These are phyloP conservation scores for Bryopsis sp. DNA, from an alignment of 139 green algal species.

Conservation along the genomic window DNA sequence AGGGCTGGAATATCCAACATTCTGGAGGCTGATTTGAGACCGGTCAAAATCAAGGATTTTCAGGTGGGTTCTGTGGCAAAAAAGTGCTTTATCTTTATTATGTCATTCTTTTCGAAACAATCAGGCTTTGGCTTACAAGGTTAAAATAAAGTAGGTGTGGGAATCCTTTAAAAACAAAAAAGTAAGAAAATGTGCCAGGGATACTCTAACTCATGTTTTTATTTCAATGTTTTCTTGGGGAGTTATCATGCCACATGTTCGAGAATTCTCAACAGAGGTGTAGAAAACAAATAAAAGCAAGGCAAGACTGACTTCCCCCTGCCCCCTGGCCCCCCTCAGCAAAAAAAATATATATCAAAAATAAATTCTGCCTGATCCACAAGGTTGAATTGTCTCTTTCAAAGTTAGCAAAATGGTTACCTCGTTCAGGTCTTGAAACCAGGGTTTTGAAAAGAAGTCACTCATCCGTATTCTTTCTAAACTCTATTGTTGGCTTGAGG, in stretches of 20 bases:
- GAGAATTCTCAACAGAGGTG: too few species aligned
- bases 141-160: background rate
- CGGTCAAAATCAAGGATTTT: conserved; percentile 19
- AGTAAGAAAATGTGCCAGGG: background rate
- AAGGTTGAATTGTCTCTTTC: too few species aligned
- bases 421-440: background rate
- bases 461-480: background rate
- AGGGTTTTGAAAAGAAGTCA: background rate
- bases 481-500: background rate
- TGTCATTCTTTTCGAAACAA: background rate
- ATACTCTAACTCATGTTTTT: background rate
- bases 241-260: background rate
- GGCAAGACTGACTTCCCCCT: too few species aligned
- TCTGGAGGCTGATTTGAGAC: conserved; percentile 20
- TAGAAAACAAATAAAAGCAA: too few species aligned
- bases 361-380: too few species aligned
- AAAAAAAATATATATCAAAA: too few species aligned
- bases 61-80: conserved; percentile 2
- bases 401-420: background rate
- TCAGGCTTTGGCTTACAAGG: background rate
- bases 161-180: background rate
- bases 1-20: conserved; percentile 15
- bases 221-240: background rate
- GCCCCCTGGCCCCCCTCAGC: too few species aligned
- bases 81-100: conserved; percentile 9